Base-by-base conservation (phyloP, 208 protist species). In the Spironucleus salmonicida region DNA sequence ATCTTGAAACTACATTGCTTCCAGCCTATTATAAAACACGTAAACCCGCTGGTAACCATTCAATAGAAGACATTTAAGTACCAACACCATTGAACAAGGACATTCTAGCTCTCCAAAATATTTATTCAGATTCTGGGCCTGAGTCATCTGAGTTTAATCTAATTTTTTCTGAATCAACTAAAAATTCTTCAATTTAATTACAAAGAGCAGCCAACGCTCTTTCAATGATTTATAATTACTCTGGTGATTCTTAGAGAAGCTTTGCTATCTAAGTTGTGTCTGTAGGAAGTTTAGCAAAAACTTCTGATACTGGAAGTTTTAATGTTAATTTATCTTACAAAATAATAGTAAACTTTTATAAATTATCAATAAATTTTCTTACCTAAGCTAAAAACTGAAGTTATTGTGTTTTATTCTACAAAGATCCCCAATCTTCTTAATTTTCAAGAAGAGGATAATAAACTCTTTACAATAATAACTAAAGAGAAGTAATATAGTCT, bases 51-150 rank as follows among this genome's bases (percentile, higher is more conserved):
- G 85, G 74, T 29, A 78, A 29, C 2, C 58, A 76, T 13, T 15
- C 40, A 59, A 30, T n/a, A n/a, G 23, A 35, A 59, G 86, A 78
- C 1, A 90, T 76, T 45, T 89, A 76, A 45, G 89, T 85, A 19
- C 68, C 76, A 39, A 96, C 82, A 61, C 89, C 79, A 59, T 85
- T 91, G 83, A 95, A 84, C 80, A 88, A 90, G 7, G 89, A 87
- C 61, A 92, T 88, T 32, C 92, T 89, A 39, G 78, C 88, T 76
- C 92, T 91, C 92, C 93, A 96, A 38, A 89, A 79, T 75, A 93
- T 87, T 74, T 93, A 88, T 85, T 95, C 91, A 59, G 91, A 90
- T 78, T 89, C 89, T 34, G 92, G 92, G 0, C 92, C 92, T 30
- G 71, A 74, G 53, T 88, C 82, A 27, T 88, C 83, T 1, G 66